phyloP scores from a whole-genome alignment of 805 yeast genomes.

The Starmerella cellae region DNA sequence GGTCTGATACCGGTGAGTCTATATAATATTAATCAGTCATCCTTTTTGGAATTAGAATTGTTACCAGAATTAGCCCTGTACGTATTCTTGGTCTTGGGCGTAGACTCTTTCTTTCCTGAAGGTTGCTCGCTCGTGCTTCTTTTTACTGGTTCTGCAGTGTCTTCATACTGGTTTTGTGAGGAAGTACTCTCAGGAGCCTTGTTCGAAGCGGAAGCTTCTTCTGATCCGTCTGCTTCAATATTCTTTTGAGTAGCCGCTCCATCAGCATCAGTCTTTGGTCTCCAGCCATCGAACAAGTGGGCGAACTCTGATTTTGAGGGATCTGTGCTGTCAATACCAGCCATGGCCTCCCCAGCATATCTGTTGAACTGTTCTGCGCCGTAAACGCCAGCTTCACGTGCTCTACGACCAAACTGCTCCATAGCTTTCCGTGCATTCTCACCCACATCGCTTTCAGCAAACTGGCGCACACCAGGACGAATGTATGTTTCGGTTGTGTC shows the following conservation, averaged over 20 bases:
- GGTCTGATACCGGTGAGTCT: too few species aligned
- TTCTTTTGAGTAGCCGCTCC: too few species aligned
- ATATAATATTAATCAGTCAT: too few species aligned
- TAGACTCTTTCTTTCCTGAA: too few species aligned
- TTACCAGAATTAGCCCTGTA: neutral
- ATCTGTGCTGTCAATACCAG: conserved; percentile 6
- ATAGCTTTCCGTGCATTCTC: conserved; percentile 82
- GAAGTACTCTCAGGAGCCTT: too few species aligned
- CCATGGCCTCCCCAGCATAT: conserved; percentile 34
- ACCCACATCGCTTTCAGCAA: conserved; percentile 67
- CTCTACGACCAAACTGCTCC: conserved; percentile 88
- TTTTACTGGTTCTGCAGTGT: too few species aligned
- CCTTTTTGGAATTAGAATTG: neutral
- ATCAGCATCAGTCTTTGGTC: conserved; percentile 6
- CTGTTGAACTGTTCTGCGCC: conserved; percentile 55
- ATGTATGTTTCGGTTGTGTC: conserved; percentile 83
- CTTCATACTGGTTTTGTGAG: too few species aligned
- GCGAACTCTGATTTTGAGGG: conserved; percentile 16
- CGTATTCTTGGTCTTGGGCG: neutral
- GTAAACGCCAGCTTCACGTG: conserved; percentile 72
- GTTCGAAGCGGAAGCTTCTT: neutral
- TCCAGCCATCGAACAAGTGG: conserved; percentile 20
- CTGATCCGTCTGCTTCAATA: neutral
- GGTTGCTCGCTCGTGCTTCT: too few species aligned
- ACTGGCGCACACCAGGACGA: conserved; percentile 76